Conservation (phyloP, 1,284 basidiomycete genomes). For the Cutaneotrichosporon curvatum region DNA sequence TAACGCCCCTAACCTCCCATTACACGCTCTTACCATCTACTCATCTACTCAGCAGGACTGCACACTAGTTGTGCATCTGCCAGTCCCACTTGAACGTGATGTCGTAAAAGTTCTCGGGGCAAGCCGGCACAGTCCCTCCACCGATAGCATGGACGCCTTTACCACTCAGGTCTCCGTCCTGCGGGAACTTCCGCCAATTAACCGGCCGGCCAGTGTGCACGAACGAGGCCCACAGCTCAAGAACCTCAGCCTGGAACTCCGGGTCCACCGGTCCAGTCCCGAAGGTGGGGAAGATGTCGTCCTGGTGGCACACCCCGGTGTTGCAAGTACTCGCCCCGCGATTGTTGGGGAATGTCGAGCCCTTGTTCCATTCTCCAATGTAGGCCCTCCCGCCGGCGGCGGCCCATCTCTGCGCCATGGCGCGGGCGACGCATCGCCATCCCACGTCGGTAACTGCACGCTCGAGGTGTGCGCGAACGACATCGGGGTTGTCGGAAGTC, state of each 20-base stretch:
- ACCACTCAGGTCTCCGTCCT: constrained; percentile 1
- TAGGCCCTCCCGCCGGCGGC: constrained; percentile 58
- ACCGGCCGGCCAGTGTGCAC: constrained; percentile 12
- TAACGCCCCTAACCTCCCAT: too few species aligned
- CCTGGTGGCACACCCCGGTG: constrained; percentile 35
- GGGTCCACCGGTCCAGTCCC: constrained; percentile 3
- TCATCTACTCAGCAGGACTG: too few species aligned
- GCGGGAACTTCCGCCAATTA: constrained; percentile 35
- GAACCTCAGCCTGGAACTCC: background rate
- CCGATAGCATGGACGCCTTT: background rate
- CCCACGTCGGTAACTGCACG: constrained; percentile 56
- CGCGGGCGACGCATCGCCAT: constrained; percentile 57
- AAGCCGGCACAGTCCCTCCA: constrained; percentile 10
- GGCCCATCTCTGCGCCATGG: constrained; percentile 61
- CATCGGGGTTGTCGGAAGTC: background rate
- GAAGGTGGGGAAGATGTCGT: constrained; percentile 38
- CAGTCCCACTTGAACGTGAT: constrained; percentile 26
- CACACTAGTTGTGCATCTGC: constrained; percentile 23
- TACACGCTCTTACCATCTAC: too few species aligned
- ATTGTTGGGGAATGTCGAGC: constrained; percentile 63
- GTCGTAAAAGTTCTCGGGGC: constrained; percentile 33
- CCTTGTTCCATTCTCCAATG: constrained; percentile 63
- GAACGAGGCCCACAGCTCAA: background rate
- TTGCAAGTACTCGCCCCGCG: constrained; percentile 12
- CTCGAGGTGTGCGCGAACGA: background rate